A percentile compares a stretch with the other conserved stretches of the same genome.
Evolutionary conservation across 179 eudicot genomes (phyloP).

Genomic region (Actinidia polygama): DNA sequence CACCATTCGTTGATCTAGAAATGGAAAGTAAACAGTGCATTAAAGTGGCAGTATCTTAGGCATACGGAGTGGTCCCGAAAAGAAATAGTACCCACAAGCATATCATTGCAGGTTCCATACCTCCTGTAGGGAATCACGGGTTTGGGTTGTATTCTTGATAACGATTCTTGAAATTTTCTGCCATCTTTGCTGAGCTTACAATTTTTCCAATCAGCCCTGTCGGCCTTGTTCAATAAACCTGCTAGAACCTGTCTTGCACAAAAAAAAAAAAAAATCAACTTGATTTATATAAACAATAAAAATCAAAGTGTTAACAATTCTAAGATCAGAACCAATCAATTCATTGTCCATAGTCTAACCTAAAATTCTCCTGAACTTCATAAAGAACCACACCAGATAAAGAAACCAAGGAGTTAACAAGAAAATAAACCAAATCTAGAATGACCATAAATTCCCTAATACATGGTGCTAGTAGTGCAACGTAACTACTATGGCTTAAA

Average conservation of each 20-base stretch:
- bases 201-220: slow-evolving; percentile 77
- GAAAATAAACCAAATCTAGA: not conserved
- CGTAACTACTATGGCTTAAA: not conserved
- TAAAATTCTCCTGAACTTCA: not conserved
- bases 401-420: not conserved
- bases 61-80: not conserved
- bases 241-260: slow-evolving; percentile 55
- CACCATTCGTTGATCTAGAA: not conserved
- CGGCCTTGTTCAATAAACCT: slow-evolving; percentile 66
- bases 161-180: slow-evolving; percentile 48
- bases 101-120: slow-evolving; percentile 18
- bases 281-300: not conserved
- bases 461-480: not conserved
- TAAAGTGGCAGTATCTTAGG: slow-evolving; percentile 1
- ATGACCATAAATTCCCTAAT: not conserved
- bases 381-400: not conserved
- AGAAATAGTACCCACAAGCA: not conserved
- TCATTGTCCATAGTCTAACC: not conserved
- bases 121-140: slow-evolving; percentile 27
- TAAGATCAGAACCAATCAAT: slow-evolving; percentile 10
- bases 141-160: slow-evolving; percentile 59
- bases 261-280: not conserved
- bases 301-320: not conserved
- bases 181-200: slow-evolving; percentile 63
- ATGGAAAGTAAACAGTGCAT: not conserved